A percentile compares a stretch with the other conserved stretches of the same genome.
Conservation (phyloP, 2,329 filamentous ascomycete genomes). For the Aspergillus pseudoviridinutans region DNA sequence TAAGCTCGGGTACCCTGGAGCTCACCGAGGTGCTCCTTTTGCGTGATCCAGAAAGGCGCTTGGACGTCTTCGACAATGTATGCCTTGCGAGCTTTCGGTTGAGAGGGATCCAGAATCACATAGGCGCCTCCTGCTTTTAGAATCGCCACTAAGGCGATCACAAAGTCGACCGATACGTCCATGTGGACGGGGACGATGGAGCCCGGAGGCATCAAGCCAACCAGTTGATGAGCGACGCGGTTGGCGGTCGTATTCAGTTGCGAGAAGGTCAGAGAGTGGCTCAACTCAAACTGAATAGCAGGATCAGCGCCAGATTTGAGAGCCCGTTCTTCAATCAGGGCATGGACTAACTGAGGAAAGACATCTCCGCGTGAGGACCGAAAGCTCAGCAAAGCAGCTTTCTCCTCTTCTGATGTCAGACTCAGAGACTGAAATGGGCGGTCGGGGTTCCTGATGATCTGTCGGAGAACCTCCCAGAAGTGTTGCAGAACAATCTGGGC, state of each 20-base stretch:
- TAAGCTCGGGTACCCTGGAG: neutral
- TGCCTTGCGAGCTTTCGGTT: conserved; percentile 2
- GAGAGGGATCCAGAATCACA: conserved; percentile 6
- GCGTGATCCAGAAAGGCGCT: neutral
- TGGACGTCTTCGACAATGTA: neutral
- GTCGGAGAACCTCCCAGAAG: neutral
- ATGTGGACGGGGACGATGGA: conserved; percentile 1
- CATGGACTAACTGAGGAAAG: neutral
- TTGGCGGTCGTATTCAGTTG: neutral
- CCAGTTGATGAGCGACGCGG: neutral
- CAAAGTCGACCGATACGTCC: conserved; percentile 1
- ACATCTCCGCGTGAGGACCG: neutral
- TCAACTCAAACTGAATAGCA: conserved; percentile 1
- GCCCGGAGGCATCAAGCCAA: neutral
- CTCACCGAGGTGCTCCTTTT: neutral
- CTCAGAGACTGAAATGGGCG: neutral
- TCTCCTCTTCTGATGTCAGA: neutral
- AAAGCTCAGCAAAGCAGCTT: neutral
- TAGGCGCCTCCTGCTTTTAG: conserved; percentile 9
- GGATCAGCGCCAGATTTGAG: neutral
- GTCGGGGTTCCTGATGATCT: neutral
- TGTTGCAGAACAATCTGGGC: neutral
- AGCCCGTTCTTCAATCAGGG: conserved; percentile 1
- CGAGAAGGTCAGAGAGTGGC: neutral
- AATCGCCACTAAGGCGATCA: conserved; percentile 4